Base-by-base conservation (phyloP, 2,329 filamentous ascomycete genomes). In the Bipolaris victoriae region DNA sequence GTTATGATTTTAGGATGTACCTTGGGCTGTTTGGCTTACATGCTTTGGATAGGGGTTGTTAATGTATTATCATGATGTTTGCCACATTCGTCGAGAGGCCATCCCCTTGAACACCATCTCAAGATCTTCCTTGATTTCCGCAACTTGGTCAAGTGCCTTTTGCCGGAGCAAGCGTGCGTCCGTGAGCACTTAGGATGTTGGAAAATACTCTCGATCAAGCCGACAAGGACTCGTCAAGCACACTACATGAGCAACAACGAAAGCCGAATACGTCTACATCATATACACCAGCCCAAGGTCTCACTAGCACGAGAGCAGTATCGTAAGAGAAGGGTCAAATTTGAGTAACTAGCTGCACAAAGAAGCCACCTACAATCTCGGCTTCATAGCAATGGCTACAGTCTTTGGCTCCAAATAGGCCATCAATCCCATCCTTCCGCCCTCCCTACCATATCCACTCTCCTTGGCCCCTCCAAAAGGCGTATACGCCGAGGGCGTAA, bases 401-500 rank as follows among this genome's bases (percentile, higher is more conserved):
- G 40, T 43, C 51, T 54, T 54, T 7, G 51, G 39, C 43, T 54
- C 43, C 36, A 54, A 10, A 24, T 54, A 54, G 7, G 45, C 51
- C 46, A 48, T 31, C 15, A 54, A 39, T 7, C 51, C 51, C 20
- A 39, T 29, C 35, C 31, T 40, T 1, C 51, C 51, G 1, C 44
- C 36, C 26, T 54, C 51, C 16, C 51, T 45, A 11, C 51, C 51
- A 29, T 41, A 48, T 3, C 51, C 51, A 41, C 51, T 54, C 51
- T 54, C 43, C 36, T 54, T 54, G 10, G 29, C 46, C 5, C 51
- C 51, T 37, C 51, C 51, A 31, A 46, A 54, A 48, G 51, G 51
- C 26, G 47, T 20, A 20, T 41, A 36, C 15, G 24, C 31, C 9
- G 39, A 40, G 11, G 51, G 51, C 15, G 37, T 7, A 7, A 48